Evolutionary conservation across 257 asterid species (phyloP).

Genomic region (Nyctanthes arbortristis): DNA sequence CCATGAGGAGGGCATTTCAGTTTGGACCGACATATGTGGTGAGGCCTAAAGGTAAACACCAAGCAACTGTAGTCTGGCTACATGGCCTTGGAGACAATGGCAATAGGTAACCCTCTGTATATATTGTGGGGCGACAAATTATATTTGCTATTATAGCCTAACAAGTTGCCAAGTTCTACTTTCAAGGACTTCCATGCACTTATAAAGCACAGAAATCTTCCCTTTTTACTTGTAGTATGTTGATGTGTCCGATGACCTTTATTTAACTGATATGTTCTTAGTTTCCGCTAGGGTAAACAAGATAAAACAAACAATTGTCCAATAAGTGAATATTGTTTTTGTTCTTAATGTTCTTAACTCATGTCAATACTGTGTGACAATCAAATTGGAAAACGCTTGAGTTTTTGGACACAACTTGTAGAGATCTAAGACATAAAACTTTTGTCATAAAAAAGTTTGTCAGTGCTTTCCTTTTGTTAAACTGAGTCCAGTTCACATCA

Average conservation of each 20-base stretch:
- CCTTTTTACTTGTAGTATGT: neutral
- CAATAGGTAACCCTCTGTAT: slow-evolving; percentile 50
- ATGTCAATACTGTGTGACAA: too few species aligned
- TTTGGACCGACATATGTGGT: slow-evolving; percentile 81
- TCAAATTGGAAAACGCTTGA: too few species aligned
- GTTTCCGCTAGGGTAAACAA: neutral
- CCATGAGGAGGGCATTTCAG: slow-evolving; percentile 57
- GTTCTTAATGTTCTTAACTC: neutral
- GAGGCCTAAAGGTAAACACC: slow-evolving; percentile 82
- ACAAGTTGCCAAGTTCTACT: neutral
- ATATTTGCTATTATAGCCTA: neutral
- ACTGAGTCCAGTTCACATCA: neutral
- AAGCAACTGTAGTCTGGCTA: slow-evolving; percentile 84
- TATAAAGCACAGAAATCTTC: neutral
- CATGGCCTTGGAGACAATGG: slow-evolving; percentile 96
- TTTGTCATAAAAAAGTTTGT: neutral
- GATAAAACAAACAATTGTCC: neutral
- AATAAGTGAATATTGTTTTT: neutral
- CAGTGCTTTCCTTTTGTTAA: neutral
- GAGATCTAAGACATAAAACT: neutral
- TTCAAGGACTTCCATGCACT: neutral
- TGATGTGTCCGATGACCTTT: neutral
- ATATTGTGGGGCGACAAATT: slow-evolving; percentile 2
- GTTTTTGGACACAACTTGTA: neutral
- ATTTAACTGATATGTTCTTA: neutral